Percentiles rank a stretch among this genome's conserved stretches.
These are phyloP conservation scores for Aspergillus bridgeri DNA, from an alignment of 495 filamentous ascomycete genomes.

Conservation along the genomic window DNA sequence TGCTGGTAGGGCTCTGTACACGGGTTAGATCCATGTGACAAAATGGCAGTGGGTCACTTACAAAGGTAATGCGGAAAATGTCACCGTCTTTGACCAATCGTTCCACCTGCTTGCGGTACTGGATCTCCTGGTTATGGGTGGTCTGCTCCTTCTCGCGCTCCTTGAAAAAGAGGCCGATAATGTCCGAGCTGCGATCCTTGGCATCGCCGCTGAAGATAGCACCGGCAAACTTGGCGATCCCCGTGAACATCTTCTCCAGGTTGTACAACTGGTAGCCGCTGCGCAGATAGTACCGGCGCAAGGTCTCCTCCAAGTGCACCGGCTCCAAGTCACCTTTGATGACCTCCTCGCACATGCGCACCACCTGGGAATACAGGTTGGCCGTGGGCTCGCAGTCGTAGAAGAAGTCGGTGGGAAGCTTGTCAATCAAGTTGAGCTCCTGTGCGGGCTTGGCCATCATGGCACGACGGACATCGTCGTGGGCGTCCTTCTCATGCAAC, in stretches of 20 bases:
- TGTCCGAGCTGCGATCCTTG: slow-evolving; percentile 88
- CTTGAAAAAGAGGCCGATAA: slow-evolving; percentile 75
- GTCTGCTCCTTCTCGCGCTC: slow-evolving; percentile 77
- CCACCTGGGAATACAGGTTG: slow-evolving; percentile 67
- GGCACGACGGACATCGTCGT: slow-evolving; percentile 65
- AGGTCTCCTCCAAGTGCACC: slow-evolving; percentile 75
- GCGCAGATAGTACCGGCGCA: slow-evolving; percentile 84
- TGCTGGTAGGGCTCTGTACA: slow-evolving; percentile 51
- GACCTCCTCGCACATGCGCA: slow-evolving; percentile 65
- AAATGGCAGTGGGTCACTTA: slow-evolving; percentile 41
- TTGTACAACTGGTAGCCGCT: slow-evolving; percentile 88
- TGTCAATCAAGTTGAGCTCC: slow-evolving; percentile 72
- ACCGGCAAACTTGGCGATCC: slow-evolving; percentile 70
- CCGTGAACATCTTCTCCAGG: slow-evolving; percentile 76
- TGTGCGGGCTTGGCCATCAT: slow-evolving; percentile 69
- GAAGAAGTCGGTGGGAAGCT: slow-evolving; percentile 79
- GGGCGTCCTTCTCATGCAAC: slow-evolving; percentile 65
- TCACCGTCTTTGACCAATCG: slow-evolving; percentile 85
- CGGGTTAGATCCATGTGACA: slow-evolving; percentile 11
- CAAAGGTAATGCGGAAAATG: slow-evolving; percentile 79
- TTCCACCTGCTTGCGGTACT: slow-evolving; percentile 81
- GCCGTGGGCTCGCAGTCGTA: slow-evolving; percentile 57
- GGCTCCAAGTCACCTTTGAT: slow-evolving; percentile 75
- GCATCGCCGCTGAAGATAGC: slow-evolving; percentile 72
- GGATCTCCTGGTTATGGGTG: slow-evolving; percentile 78